Conservation (phyloP, 768 basidiomycete genomes). For the Kwoniella europaea region DNA sequence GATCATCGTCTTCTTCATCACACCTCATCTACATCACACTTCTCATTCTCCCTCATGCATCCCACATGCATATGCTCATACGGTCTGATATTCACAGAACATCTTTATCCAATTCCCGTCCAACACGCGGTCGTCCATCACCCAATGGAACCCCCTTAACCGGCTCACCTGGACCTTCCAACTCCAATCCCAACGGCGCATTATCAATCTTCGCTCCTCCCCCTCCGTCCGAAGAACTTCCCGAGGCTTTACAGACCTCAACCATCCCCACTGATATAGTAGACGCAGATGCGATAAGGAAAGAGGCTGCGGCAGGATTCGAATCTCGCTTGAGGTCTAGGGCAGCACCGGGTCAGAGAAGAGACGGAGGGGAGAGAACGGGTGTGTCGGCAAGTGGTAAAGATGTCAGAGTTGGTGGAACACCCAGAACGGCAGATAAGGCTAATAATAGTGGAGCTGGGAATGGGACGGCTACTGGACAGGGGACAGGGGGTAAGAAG, state of each 20-base stretch:
- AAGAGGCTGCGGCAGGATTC: conserved; percentile 45
- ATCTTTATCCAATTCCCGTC: background rate
- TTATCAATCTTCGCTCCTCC: conserved; percentile 36
- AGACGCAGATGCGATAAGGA: conserved; percentile 37
- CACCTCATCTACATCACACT: background rate
- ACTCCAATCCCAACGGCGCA: conserved; percentile 9
- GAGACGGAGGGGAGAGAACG: conserved; percentile 34
- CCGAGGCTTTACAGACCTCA: conserved; percentile 30
- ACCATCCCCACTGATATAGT: conserved; percentile 1
- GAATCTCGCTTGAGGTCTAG: conserved; percentile 32
- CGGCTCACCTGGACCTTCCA: conserved; percentile 18
- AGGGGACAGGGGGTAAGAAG: conserved; percentile 26
- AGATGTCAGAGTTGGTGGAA: conserved; percentile 46
- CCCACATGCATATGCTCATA: background rate
- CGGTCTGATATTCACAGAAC: conserved; percentile 1
- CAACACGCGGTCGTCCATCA: conserved; percentile 19
- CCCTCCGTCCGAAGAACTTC: conserved; percentile 25
- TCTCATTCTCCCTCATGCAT: too few relatives aligned
- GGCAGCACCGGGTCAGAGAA: conserved; percentile 8
- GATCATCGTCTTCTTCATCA: conserved; percentile 4
- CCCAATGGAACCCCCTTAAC: conserved; percentile 11
- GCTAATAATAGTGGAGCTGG: conserved; percentile 1
- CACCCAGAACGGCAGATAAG: conserved; percentile 26
- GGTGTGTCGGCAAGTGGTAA: conserved; percentile 46
- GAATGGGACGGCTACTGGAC: conserved; percentile 1